Evolutionary conservation across 2,329 filamentous ascomycete species (phyloP).

Genomic region (Chrysoporthe deuterocubensis): DNA sequence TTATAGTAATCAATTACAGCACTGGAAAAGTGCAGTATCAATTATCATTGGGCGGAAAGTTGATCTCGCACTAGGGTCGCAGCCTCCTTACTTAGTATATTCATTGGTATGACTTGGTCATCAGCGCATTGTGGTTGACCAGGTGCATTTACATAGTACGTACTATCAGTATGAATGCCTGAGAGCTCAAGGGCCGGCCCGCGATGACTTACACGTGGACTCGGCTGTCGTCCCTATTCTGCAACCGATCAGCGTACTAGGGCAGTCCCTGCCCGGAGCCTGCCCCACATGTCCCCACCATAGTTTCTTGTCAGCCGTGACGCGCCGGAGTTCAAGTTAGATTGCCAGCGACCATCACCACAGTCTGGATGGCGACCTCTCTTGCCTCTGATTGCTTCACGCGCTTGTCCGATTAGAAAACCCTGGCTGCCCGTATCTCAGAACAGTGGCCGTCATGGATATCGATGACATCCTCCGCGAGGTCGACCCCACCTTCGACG

Average conservation of each 20-base stretch:
- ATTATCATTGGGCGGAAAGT: background rate
- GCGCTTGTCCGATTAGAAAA: background rate
- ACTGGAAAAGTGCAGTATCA: too few species aligned
- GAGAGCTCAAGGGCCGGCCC: background rate
- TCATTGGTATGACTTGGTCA: too few species aligned
- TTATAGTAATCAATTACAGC: background rate
- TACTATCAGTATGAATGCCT: background rate
- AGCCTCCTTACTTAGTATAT: too few species aligned
- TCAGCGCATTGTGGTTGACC: too few species aligned
- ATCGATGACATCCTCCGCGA: conserved; percentile 81
- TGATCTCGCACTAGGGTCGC: too few species aligned
- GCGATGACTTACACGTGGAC: background rate
- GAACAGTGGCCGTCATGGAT: conserved; percentile 57
- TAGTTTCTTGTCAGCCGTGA: conserved; percentile 1
- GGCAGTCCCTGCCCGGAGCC: background rate
- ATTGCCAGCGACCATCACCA: background rate
- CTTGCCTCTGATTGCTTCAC: background rate
- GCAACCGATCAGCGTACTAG: background rate
- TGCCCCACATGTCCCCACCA: background rate
- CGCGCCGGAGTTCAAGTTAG: background rate
- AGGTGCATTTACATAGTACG: too few species aligned
- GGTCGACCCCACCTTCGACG: conserved; percentile 64
- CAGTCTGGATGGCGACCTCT: too few species aligned
- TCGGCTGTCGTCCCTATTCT: background rate
- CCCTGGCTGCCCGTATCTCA: background rate